Base-by-base conservation (phyloP, 2,329 filamentous ascomycete species). In the Phyllosticta paracitricarpa region DNA sequence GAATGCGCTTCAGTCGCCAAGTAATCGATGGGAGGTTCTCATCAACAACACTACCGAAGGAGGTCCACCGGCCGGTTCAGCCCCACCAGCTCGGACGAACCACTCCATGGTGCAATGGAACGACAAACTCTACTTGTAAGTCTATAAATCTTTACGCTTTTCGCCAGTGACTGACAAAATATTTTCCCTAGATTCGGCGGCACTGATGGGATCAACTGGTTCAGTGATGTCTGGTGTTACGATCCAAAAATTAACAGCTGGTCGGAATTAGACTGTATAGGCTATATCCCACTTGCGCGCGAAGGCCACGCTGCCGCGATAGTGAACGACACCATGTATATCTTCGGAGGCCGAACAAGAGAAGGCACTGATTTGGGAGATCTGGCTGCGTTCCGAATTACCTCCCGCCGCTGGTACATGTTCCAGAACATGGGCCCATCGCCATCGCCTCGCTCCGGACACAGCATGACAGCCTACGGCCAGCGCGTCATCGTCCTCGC, bases 341-440 rank as follows among this genome's bases (percentile, higher is more conserved):
- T 99, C 64, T 99, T 99, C 73, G 95, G 95, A 67, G 94, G 94
- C 54, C 88, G 94, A 63, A 97, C 91, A 0, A 91, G 97, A 70
- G 92, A 97, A 67, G 94, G 94, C 1, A 84, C 87, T 28, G 94
- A 99, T 72, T 79, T 99, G 3, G 94, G 93, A 35, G 94, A 99
- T 73, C 81, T 99, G 53, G 93, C 94, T 2, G 94, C 94, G 9
- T 90, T 90, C 74, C 82, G 86, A 57, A 89, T 89, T 67, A 85
- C 88, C 0, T 91, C 91, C 10, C 86, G 90, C 65, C 85, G 94
- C 63, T 99, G 94, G 94, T 99, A 97, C 73, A 99, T 94, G 40
- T 99, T 99, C 76, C 94, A 99, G 71, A 99, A 99, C 71, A 99
- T 99, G 94, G 94, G 94, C 0, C 92, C 92, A 2, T 95, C 92